These are phyloP conservation scores for Chytriomyces hyalinus DNA, from an alignment of 192 early-diverging fungal species.

Conservation along the genomic window DNA sequence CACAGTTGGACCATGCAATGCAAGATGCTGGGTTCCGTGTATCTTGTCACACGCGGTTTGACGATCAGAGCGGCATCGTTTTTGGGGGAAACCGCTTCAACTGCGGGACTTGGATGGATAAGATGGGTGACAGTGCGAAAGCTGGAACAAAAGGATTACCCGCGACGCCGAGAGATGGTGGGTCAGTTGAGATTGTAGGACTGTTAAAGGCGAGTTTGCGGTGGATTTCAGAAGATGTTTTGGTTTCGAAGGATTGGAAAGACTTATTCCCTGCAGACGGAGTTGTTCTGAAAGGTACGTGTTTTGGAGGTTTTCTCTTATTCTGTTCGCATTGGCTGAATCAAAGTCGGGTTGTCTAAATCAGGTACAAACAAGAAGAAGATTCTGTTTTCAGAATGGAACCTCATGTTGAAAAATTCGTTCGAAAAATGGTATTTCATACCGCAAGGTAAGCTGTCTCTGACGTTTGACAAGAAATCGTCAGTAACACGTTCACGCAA, in stretches of 20 bases:
- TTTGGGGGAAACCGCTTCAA: slow-evolving; percentile 89
- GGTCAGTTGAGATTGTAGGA: slow-evolving; percentile 89
- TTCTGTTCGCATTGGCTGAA: slow-evolving; percentile 2
- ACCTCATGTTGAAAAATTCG: slow-evolving; percentile 72
- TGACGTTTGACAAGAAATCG: neutral
- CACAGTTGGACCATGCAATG: slow-evolving; percentile 90
- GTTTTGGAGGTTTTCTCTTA: neutral
- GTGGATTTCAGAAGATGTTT: slow-evolving; percentile 71
- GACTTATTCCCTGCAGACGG: slow-evolving; percentile 46
- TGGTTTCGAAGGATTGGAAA: slow-evolving; percentile 18
- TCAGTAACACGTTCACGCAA: slow-evolving; percentile 7
- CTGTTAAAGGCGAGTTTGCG: slow-evolving; percentile 82
- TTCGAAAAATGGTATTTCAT: slow-evolving; percentile 93
- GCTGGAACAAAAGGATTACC: slow-evolving; percentile 92
- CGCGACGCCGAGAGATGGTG: slow-evolving; percentile 92
- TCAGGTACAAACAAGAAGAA: slow-evolving; percentile 27
- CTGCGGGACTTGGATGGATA: slow-evolving; percentile 99
- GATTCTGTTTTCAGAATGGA: slow-evolving; percentile 78
- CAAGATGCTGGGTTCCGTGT: slow-evolving; percentile 87
- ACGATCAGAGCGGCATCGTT: slow-evolving; percentile 73
- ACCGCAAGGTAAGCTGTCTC: slow-evolving; percentile 64
- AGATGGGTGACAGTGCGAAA: slow-evolving; percentile 86
- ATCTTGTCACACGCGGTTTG: slow-evolving; percentile 73
- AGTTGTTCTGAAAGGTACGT: slow-evolving; percentile 54
- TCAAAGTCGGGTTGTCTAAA: neutral